Conservation (phyloP, 306 rosid species). For the Sphenostylis stenocarpa region DNA sequence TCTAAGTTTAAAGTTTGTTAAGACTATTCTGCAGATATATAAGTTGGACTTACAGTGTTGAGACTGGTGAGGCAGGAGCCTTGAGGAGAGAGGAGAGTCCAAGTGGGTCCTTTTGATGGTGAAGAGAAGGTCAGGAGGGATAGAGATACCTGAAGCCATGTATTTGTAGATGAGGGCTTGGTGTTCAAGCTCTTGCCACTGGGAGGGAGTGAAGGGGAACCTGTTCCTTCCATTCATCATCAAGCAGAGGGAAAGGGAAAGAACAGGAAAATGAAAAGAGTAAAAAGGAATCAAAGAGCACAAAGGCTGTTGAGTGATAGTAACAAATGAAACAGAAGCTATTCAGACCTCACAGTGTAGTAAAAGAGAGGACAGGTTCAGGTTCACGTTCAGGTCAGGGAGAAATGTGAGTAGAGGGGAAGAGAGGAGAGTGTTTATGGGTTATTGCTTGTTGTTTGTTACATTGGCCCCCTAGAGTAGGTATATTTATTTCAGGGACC, state of each 20-base stretch:
- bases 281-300: slow-evolving; percentile 13
- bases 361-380: slow-evolving; percentile 22
- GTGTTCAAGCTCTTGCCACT: slow-evolving; percentile 99
- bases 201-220: slow-evolving; percentile 84
- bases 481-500: slow-evolving; percentile 94
- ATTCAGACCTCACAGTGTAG: slow-evolving; percentile 27
- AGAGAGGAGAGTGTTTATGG: slow-evolving; percentile 12
- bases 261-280: background rate
- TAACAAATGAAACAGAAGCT: slow-evolving; percentile 33
- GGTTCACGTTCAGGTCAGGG: background rate
- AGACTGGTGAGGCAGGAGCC: slow-evolving; percentile 63
- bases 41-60: slow-evolving; percentile 58
- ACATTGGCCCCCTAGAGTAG: slow-evolving; percentile 40
- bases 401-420: background rate
- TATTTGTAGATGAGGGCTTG: slow-evolving; percentile 96
- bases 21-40: background rate
- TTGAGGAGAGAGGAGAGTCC: slow-evolving; percentile 63
- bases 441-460: slow-evolving; percentile 14
- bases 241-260: background rate
- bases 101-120: slow-evolving; percentile 62
- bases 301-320: background rate
- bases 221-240: slow-evolving; percentile 63
- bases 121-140: slow-evolving; percentile 90
- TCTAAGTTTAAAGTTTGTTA: background rate
- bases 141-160: slow-evolving; percentile 89